A percentile compares a stretch with the other conserved stretches of the same genome.
Evolutionary conservation across 179 eudicot species (phyloP).

Genomic region (Patellifolia procumbens): DNA sequence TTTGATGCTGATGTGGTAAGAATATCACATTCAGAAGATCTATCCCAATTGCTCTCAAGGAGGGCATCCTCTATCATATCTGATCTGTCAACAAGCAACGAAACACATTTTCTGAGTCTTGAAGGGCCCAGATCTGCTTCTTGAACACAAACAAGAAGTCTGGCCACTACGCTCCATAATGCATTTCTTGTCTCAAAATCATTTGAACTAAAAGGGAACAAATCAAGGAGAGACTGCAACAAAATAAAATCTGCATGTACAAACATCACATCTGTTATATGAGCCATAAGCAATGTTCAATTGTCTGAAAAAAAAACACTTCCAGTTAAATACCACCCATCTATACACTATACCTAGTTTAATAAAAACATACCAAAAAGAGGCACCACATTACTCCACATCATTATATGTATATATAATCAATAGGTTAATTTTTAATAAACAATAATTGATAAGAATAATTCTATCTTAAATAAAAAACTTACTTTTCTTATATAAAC

Average conservation of each 20-base stretch:
- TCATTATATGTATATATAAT: no score
- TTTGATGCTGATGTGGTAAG: constrained; percentile 27
- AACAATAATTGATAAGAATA: no score
- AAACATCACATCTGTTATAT: constrained; percentile 20
- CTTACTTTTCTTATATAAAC: no score
- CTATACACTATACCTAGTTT: no score
- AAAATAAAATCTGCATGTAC: constrained; percentile 60
- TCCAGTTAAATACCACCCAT: not conserved
- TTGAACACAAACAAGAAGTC: constrained; percentile 48
- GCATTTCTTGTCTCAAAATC: constrained; percentile 83
- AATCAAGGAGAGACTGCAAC: constrained; percentile 77
- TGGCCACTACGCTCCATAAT: constrained; percentile 74
- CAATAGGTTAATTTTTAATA: no score
- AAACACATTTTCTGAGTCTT: constrained; percentile 47
- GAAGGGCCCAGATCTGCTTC: constrained; percentile 50
- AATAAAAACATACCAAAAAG: no score
- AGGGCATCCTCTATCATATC: constrained; percentile 82
- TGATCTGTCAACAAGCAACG: constrained; percentile 50
- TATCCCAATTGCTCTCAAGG: constrained; percentile 47
- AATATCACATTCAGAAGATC: constrained; percentile 32
- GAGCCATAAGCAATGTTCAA: not conserved
- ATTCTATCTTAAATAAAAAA: no score
- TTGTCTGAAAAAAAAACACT: not conserved
- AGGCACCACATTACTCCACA: no score
- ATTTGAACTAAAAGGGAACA: constrained; percentile 75